Evolutionary conservation across 2,329 filamentous ascomycete species (phyloP), one percentile per base, ranked within the genome.

Genomic region (Fusarium musae): DNA sequence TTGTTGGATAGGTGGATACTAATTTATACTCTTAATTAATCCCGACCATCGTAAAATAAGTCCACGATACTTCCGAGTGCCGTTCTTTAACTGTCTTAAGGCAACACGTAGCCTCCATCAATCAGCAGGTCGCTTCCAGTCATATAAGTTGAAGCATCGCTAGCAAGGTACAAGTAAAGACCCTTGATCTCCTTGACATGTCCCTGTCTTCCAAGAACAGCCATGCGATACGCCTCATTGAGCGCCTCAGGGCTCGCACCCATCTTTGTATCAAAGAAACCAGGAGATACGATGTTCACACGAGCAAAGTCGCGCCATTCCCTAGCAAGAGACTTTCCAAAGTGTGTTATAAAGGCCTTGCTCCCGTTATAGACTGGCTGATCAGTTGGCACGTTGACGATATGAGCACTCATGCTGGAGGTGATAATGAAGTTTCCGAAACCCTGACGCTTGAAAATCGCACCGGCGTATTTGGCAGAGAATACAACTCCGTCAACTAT

Each of bases 161-260:
- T 87, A n/a, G 84, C 85, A 36, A 88, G 80, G 75, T 88, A 88
- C 42, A 88, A 79, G 72, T 88, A 89, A 19, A 87, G 79, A 9
- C 88, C 90, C 85, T 91, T 92, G 72, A 92, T 83, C 83, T 92
- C 90, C 83, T 90, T 90, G 7, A 89, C 89, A 76, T 92, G 86
- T 32, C 88, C 90, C 70, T 91, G 86, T 68, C 90, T 86, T 42
- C 88, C 86, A 21, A 88, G 74, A 4, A 83, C 82, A 1, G 87
- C 82, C 87, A 89, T 88, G 2, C 85, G 77, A 49, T 84, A 82
- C 2, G 83, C 84, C 75, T 88, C 87, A 23, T 87, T 84, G 12
- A 85, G 69, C 5, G 82, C 82, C 5, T 63, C 47, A 0, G 83
- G 82, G 21, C 83, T 79, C 1, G 86, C 87, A 0, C 86, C 86